Base-by-base conservation (phyloP, 768 basidiomycete species). In the Collybiopsis luxurians region DNA sequence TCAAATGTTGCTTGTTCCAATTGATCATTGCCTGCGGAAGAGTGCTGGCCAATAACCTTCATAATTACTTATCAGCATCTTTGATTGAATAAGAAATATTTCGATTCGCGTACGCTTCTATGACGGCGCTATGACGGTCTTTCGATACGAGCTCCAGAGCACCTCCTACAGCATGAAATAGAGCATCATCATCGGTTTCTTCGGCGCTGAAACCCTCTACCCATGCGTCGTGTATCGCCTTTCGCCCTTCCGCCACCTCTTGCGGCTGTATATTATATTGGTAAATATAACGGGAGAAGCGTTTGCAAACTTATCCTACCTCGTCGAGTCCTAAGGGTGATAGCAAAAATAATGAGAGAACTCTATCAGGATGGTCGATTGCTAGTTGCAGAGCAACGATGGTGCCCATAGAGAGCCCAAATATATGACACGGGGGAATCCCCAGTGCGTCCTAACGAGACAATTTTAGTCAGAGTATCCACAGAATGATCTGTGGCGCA, bases 351-450 rank as follows among this genome's bases (percentile, higher is more conserved):
- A 72, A 48, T 0, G 73, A 75, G 1, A 72, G 61, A 2, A 73
- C 70, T 59, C 65, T 69, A 10, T 72, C 64, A 0, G 73, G 74
- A 39, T 71, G 65, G 11, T 63, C 59, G 6, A 74, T 64, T 13
- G 72, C 70, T 36, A 69, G 57, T 56, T 74, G 66, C 21, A 75
- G 43, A 19, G 73, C 69, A 3, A 71, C 64, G 53, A 66, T 71
- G 0, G 73, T 60, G 6, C 75, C 75, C 66, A 73, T 65, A 0
- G 74, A 74, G 19, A 75, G 30, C 4, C 71, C 75, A 19, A 72
- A 60, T n/a, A 75, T 56, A 61, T 75, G 74, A 52, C 74, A 77
- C 2, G 71, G 63, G 4, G 72, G 73, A 31, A 77, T 59, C 27
- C 64, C 50, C 9, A 77, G 58, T 5, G 72, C 73, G 31, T 74